Percentiles rank a stretch among this genome's conserved stretches.
phyloP scores from a whole-genome alignment of 257 asterid species.

The Fraxinus pennsylvanica region DNA sequence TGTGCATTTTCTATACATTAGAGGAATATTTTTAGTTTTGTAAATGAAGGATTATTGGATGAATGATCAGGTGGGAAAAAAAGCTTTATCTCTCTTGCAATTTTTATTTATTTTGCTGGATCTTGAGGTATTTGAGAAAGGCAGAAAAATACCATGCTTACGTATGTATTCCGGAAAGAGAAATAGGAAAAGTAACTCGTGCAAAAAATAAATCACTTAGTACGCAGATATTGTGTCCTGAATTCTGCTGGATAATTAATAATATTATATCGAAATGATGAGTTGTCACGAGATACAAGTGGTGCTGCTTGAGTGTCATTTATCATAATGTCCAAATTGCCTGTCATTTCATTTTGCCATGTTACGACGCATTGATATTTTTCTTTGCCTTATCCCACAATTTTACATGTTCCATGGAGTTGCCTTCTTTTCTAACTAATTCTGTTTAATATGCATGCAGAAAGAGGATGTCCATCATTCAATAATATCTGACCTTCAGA shows the following conservation, averaged over 20 bases:
- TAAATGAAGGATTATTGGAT: conserved; percentile 12
- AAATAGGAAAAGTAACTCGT: neutral
- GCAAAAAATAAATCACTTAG: neutral
- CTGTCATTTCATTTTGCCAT: conserved; percentile 22
- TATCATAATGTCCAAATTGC: conserved; percentile 6
- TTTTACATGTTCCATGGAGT: conserved; percentile 16
- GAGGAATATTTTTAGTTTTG: neutral
- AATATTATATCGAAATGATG: neutral
- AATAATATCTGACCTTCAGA: conserved; percentile 96
- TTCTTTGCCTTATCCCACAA: neutral
- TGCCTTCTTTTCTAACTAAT: neutral
- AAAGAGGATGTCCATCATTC: conserved; percentile 99
- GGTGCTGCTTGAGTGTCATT: conserved; percentile 1
- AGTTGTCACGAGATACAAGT: neutral
- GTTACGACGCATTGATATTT: neutral
- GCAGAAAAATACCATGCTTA: neutral
- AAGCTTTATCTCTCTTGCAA: neutral
- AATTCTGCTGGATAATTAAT: neutral
- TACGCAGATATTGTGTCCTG: too few species aligned
- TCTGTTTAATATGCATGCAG: conserved; percentile 43
- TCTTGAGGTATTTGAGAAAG: conserved; percentile 15
- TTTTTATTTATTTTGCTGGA: neutral
- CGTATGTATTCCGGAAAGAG: neutral
- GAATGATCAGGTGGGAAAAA: neutral
- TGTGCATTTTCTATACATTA: conserved; percentile 2